A percentile compares a stretch with the other conserved stretches of the same genome.
Evolutionary conservation across 306 rosid genomes (phyloP).

Genomic region (Cyclanthera cordifolia): DNA sequence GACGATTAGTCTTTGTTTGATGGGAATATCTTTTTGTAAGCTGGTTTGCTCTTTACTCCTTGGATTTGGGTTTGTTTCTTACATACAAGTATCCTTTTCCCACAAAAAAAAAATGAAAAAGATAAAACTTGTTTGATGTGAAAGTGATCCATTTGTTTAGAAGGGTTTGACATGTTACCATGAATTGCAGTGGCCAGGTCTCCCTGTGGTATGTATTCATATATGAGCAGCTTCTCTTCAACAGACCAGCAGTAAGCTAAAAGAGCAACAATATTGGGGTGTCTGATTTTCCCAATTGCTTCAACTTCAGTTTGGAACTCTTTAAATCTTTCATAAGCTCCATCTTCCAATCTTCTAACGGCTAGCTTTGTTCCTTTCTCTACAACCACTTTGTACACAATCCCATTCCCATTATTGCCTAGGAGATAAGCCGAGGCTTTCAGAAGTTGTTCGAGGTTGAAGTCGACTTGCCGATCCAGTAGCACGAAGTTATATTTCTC

Average conservation of each 20-base stretch:
- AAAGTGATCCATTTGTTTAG: neutral
- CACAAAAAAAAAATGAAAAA: too few species aligned
- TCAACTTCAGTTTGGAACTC: conserved; percentile 92
- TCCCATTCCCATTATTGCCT: conserved; percentile 88
- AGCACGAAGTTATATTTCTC: conserved; percentile 78
- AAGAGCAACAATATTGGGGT: conserved; percentile 73
- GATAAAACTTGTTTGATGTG: neutral
- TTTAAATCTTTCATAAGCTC: conserved; percentile 86
- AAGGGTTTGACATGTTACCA: conserved; percentile 29
- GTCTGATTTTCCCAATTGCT: conserved; percentile 83
- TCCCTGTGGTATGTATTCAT: conserved; percentile 73
- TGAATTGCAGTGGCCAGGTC: conserved; percentile 79
- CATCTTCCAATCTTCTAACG: conserved; percentile 87
- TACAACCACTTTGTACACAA: conserved; percentile 87
- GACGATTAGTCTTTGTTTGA: too few species aligned
- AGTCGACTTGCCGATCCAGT: conserved; percentile 54
- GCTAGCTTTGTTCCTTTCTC: conserved; percentile 76
- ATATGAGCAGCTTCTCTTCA: conserved; percentile 91
- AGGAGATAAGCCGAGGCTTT: conserved; percentile 92
- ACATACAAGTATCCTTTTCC: too few species aligned
- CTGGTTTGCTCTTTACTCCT: too few species aligned
- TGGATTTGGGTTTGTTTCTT: too few species aligned
- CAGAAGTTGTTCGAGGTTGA: conserved; percentile 84
- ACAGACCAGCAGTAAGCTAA: conserved; percentile 93
- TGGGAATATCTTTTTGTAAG: too few species aligned